phyloP scores from a whole-genome alignment of 202 grass and related monocot species.

The Brachypodium distachyon region DNA sequence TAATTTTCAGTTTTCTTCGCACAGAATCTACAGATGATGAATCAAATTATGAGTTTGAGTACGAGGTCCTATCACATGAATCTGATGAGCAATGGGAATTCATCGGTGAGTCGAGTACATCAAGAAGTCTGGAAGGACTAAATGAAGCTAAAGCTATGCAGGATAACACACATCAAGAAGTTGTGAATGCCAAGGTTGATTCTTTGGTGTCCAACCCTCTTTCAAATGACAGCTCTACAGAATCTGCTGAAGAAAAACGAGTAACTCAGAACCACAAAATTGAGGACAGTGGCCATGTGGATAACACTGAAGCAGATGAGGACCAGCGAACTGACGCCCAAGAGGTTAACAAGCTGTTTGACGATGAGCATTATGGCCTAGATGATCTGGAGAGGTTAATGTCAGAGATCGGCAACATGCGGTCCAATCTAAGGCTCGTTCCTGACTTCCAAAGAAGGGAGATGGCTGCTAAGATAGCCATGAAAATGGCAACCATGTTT shows the following conservation, averaged over 20 bases:
- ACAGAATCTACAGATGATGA: conserved; percentile 81
- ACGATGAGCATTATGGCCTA: conserved; percentile 63
- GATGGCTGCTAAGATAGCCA: conserved; percentile 76
- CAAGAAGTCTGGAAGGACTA: conserved; percentile 35
- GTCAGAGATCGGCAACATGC: conserved; percentile 87
- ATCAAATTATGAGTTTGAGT: conserved; percentile 69
- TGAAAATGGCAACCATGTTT: conserved; percentile 94
- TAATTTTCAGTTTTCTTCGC: conserved; percentile 25
- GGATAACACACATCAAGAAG: conserved; percentile 14
- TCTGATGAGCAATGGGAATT: conserved; percentile 82
- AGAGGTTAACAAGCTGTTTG: conserved; percentile 8
- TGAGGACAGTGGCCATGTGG: neutral
- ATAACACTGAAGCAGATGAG: conserved; percentile 5
- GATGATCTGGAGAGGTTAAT: conserved; percentile 80
- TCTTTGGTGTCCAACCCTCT: conserved; percentile 20
- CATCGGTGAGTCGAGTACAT: conserved; percentile 41
- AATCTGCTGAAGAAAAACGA: conserved; percentile 25
- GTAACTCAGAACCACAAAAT: conserved; percentile 1
- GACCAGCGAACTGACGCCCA: conserved; percentile 13
- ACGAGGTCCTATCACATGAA: conserved; percentile 77
- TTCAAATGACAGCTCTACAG: conserved; percentile 7
- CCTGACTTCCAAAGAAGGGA: conserved; percentile 89
- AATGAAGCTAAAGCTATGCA: conserved; percentile 12
- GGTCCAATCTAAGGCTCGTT: conserved; percentile 80
- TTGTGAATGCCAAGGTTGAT: neutral